Evolutionary conservation across 164 flowering plant species (phyloP), one percentile per base, ranked within the genome.

Genomic region (Echeveria elegans): DNA sequence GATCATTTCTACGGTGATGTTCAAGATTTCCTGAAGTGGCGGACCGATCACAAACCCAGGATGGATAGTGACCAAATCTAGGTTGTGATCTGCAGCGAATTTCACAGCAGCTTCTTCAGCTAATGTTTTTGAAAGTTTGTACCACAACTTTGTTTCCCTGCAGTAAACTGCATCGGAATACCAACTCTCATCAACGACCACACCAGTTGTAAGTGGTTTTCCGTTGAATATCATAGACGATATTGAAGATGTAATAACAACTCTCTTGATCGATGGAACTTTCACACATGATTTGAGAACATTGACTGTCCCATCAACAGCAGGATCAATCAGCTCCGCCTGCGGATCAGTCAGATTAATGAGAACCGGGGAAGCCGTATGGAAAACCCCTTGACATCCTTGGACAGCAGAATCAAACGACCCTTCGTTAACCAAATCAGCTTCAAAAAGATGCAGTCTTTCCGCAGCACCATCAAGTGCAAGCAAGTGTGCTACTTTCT

Each of bases 21-120:
- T 81, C 11, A 77, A 72, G 7, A 74, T 70, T 47, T 81, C 77
- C 72, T 81, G 82, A 9, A 83, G 56, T 11, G 74, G 37, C 19
- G 87, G 87, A 70, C 87, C 87, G 8, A 80, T 72, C 15, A 77
- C 80, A 18, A 63, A 32, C 7, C 81, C 81, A n/a, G 85, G 82
- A 59, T 76, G 60, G 6, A 83, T n/a, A 38, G 82, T 38, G 65
- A 83, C 84, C 77, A 83, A 47, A 71, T 87, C 83, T 18, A 87
- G 62, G n/a, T 79, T 81, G 67, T 83, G 80, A 69, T 87, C 89
- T 71, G 80, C 78, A 16, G 69, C 81, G 70, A 85, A 81, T 56
- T 85, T 86, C 87, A 88, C 82, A 15, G 89, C 92, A 72, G 87
- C 82, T 2, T 82, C 89, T 74, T 87, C 92, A 43, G 92, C 92